phyloP scores from a whole-genome alignment of 495 filamentous ascomycete genomes.

The Penicillium verhagenii region DNA sequence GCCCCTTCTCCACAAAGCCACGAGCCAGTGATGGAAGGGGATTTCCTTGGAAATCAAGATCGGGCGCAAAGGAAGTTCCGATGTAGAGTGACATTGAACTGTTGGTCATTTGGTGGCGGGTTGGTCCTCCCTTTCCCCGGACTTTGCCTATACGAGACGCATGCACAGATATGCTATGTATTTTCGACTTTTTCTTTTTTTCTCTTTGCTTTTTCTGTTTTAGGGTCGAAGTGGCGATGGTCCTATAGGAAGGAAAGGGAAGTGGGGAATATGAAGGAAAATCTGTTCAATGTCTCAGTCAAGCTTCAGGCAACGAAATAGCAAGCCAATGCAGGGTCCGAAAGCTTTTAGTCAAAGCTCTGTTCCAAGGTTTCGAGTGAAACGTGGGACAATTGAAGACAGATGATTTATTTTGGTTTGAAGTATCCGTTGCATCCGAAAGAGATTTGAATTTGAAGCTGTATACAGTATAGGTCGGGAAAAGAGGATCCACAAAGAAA shows the following conservation, averaged over 20 bases:
- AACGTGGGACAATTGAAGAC: conserved; percentile 1
- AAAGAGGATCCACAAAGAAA: background rate
- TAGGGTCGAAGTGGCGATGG: background rate
- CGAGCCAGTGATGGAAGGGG: background rate
- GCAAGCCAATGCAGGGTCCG: background rate
- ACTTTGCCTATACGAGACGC: background rate
- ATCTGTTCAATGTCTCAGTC: background rate
- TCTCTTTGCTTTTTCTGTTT: background rate
- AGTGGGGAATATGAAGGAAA: background rate
- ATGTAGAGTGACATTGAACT: background rate
- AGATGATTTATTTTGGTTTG: background rate
- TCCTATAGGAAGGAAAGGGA: background rate
- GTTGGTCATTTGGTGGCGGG: background rate
- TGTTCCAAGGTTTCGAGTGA: background rate
- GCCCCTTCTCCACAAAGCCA: background rate
- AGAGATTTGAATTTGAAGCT: background rate
- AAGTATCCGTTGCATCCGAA: background rate
- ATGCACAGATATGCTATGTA: too few relatives aligned
- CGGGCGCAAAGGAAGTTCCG: background rate
- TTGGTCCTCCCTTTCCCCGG: background rate
- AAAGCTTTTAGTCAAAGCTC: background rate
- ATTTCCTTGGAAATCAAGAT: background rate
- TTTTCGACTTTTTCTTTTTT: too few relatives aligned
- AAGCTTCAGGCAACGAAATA: background rate
- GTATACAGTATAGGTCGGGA: too few relatives aligned